These are phyloP conservation scores for Aciculosporium take DNA, from an alignment of 2,329 filamentous ascomycete genomes.

Conservation along the genomic window DNA sequence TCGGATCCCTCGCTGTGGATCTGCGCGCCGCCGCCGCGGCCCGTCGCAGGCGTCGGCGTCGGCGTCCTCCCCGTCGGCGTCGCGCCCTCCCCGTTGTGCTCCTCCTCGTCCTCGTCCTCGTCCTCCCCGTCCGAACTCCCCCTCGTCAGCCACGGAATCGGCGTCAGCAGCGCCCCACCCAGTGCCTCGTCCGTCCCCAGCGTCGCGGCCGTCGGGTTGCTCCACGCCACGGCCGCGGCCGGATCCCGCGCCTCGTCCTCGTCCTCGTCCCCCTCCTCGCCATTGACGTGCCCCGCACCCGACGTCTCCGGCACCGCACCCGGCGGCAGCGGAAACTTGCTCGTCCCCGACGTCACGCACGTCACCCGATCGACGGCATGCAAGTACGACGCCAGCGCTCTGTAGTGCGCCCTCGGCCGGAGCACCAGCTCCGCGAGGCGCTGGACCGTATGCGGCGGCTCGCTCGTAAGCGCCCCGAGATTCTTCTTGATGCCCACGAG, in stretches of 20 bases:
- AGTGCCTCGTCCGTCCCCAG: conserved; percentile 78
- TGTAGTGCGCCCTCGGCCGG: conserved; percentile 64
- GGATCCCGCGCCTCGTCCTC: conserved; percentile 20
- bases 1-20: conserved; percentile 60
- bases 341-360: conserved; percentile 70
- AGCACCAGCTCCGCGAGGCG: conserved; percentile 78
- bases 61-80: conserved; percentile 6
- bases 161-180: conserved; percentile 80
- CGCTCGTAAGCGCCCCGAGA: conserved; percentile 53
- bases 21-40: conserved; percentile 20
- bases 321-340: conserved; percentile 72
- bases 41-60: conserved; percentile 11
- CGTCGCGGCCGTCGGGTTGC: conserved; percentile 29
- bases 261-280: too few species aligned
- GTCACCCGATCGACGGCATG: conserved; percentile 84
- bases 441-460: conserved; percentile 87
- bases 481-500: conserved; percentile 45
- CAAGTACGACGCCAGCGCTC: conserved; percentile 68
- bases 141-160: conserved; percentile 72
- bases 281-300: conserved; percentile 47
- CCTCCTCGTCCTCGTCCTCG: conserved; percentile 11
- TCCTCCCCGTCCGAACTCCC: conserved; percentile 18
- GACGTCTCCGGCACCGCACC: conserved; percentile 44
- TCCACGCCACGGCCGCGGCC: conserved; percentile 29
- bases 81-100: too few species aligned